Evolutionary conservation across 192 early-diverging fungal species (phyloP), one percentile per base, ranked within the genome.

Genomic region (Backusella circina): DNA sequence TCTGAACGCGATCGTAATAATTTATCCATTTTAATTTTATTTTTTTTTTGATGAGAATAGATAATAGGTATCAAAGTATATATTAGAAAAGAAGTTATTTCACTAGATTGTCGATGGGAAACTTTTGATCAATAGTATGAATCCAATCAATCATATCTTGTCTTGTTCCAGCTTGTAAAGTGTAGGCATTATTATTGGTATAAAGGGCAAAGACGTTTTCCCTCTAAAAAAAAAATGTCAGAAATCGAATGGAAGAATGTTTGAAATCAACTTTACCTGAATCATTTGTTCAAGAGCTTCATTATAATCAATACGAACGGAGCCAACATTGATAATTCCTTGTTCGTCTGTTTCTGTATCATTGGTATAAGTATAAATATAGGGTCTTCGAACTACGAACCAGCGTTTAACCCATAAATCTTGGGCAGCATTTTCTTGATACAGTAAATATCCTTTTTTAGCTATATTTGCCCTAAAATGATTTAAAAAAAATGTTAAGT

Each of bases 371-470:
- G 95, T 86, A 72, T 91, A 94, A 38, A 97, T 78, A 73, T 93
- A 94, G 12, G 96, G 96, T 38, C 90, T 86, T 66, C 92, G 84
- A 71, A 94, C 84, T 33, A 95, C 93, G 82, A 94, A 91, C 92
- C 93, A 95, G 5, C 90, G 84, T 50, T 90, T 88, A 1, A 86
- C 80, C 96, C 96, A 97, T 15, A 77, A 69, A 65, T 93, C 88
- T 41, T 85, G 84, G 37, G 73, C 65, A 10, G 86, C 83, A 72
- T 84, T 75, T 54, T 90, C 87, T 28, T 84, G 88, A 71, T 84
- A 85, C 21, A 83, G 69, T 2, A 90, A 44, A 71, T 90, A 86
- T 18, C 88, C 88, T 26, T 80, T 84, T 71, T 88, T 90, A n/a
- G 87, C 85, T 21, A 88, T 73, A 71, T 74, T 86, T 6, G 85